Evolutionary conservation across 495 filamentous ascomycete genomes (phyloP).

Genomic region (Pseudoneurospora amorphoporcata): DNA sequence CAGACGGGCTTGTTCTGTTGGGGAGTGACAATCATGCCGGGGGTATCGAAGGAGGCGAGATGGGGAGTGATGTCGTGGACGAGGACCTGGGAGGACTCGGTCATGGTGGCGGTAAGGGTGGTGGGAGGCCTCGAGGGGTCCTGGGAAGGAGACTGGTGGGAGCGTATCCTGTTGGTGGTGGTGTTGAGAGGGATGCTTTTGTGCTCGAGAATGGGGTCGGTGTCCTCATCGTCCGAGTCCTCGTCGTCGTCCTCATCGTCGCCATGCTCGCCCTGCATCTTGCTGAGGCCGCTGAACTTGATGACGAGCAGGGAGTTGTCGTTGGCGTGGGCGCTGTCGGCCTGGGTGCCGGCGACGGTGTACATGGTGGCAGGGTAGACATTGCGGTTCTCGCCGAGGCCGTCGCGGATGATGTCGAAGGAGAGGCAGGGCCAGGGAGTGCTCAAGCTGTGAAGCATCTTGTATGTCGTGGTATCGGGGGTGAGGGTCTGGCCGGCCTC

Average conservation of each 20-base stretch:
- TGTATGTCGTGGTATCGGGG: slow-evolving; percentile 83
- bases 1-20: slow-evolving; percentile 75
- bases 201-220: slow-evolving; percentile 90
- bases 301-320: slow-evolving; percentile 93
- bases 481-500: slow-evolving; percentile 80
- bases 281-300: slow-evolving; percentile 83
- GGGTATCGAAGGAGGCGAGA: slow-evolving; percentile 76
- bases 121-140: slow-evolving; percentile 60
- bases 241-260: slow-evolving; percentile 65
- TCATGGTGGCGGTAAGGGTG: slow-evolving; percentile 83
- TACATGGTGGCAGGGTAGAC: slow-evolving; percentile 90
- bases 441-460: slow-evolving; percentile 89
- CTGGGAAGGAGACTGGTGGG: slow-evolving; percentile 60
- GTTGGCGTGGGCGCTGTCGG: slow-evolving; percentile 56
- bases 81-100: slow-evolving; percentile 73
- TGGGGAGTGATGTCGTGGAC: slow-evolving; percentile 91
- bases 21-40: slow-evolving; percentile 67
- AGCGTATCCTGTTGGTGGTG: slow-evolving; percentile 86
- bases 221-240: slow-evolving; percentile 64
- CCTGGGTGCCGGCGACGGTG: slow-evolving; percentile 88
- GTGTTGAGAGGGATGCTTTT: slow-evolving; percentile 74
- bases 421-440: slow-evolving; percentile 94
- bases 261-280: slow-evolving; percentile 60
- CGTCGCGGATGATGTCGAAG: slow-evolving; percentile 83
- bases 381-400: slow-evolving; percentile 80